Conservation (phyloP, 768 basidiomycete genomes). For the Goffeauzyma gilvescens region DNA sequence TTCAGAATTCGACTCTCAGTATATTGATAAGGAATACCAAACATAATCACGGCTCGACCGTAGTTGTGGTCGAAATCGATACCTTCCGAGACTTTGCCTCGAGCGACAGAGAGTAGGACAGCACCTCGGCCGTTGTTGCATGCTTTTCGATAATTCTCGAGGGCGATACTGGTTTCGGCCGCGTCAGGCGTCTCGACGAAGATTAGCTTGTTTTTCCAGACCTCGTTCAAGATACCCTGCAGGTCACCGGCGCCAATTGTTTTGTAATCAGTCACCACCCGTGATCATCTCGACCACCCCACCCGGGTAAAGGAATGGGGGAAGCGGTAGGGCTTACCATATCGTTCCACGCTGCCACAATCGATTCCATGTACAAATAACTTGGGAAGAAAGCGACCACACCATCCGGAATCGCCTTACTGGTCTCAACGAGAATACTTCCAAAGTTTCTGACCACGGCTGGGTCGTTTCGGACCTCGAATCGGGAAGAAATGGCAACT, state of each 20-base stretch:
- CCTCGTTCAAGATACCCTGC: constrained; percentile 94
- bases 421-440: constrained; percentile 91
- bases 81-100: constrained; percentile 99
- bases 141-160: constrained; percentile 95
- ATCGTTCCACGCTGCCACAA: constrained; percentile 99
- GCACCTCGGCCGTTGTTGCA: constrained; percentile 98
- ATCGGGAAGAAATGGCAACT: constrained; percentile 92
- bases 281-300: no score
- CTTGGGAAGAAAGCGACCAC: constrained; percentile 98
- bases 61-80: constrained; percentile 99
- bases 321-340: no score
- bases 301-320: background rate
- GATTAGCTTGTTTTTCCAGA: constrained; percentile 97
- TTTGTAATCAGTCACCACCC: constrained; percentile 1
- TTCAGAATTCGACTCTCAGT: constrained; percentile 95
- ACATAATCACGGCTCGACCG: constrained; percentile 97
- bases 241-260: no score
- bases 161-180: constrained; percentile 90
- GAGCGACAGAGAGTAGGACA: constrained; percentile 84
- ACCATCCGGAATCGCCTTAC: constrained; percentile 92
- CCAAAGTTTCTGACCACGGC: constrained; percentile 98
- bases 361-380: constrained; percentile 99
- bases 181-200: constrained; percentile 99
- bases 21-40: constrained; percentile 94
- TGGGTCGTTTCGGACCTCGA: constrained; percentile 97